Evolutionary conservation across 1,284 basidiomycete species (phyloP).

Genomic region (Trametes sp.): DNA sequence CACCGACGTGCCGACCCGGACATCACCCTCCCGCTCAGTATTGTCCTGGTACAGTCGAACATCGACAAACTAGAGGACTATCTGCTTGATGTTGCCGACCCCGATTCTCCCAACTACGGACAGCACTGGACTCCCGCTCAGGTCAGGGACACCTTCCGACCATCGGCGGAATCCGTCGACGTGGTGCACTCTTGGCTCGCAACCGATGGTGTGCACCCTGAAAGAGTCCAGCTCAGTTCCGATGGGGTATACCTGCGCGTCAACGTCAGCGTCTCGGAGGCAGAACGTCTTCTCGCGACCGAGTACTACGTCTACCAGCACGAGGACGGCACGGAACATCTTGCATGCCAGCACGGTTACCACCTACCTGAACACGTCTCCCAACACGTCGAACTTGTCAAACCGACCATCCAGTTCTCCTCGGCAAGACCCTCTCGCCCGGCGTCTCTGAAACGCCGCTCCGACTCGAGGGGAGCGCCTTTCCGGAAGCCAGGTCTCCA

Average conservation of each 20-base stretch:
- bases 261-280: conserved; percentile 52
- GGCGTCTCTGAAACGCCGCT: neutral
- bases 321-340: conserved; percentile 43
- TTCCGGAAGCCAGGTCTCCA: neutral
- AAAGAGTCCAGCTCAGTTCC: conserved; percentile 47
- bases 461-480: neutral
- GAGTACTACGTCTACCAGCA: conserved; percentile 55
- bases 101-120: conserved; percentile 49
- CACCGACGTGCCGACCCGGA: conserved; percentile 42
- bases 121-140: conserved; percentile 49
- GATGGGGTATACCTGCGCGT: conserved; percentile 51
- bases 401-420: conserved; percentile 56
- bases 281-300: conserved; percentile 52
- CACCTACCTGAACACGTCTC: conserved; percentile 52
- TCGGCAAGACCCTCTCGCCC: neutral
- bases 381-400: conserved; percentile 56
- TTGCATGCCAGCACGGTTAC: conserved; percentile 50
- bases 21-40: conserved; percentile 47
- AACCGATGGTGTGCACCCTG: conserved; percentile 42
- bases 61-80: conserved; percentile 50
- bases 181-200: conserved; percentile 51
- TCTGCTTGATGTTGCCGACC: conserved; percentile 53
- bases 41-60: conserved; percentile 54
- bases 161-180: conserved; percentile 49
- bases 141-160: conserved; percentile 51